phyloP scores from a whole-genome alignment of 1,139 yeast species.

The Pichiaceae sp. region DNA sequence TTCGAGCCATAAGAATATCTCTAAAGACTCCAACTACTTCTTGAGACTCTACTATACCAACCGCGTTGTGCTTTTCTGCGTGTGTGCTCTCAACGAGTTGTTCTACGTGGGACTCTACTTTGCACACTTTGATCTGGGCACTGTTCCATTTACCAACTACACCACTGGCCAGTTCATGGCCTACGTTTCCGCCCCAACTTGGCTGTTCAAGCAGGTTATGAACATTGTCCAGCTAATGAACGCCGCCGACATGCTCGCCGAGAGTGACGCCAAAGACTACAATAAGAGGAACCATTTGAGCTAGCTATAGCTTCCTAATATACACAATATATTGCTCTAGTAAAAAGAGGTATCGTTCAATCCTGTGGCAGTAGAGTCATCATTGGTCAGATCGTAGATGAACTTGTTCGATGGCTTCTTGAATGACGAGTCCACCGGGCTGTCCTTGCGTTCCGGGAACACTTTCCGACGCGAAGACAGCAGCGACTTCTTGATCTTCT shows the following conservation, averaged over 20 bases:
- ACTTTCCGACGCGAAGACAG: slow-evolving; percentile 5
- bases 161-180: slow-evolving; percentile 65
- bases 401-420: slow-evolving; percentile 13
- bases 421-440: slow-evolving; percentile 4
- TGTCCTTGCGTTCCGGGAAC: background rate
- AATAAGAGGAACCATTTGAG: slow-evolving; percentile 17
- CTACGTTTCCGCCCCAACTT: slow-evolving; percentile 68
- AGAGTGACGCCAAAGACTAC: slow-evolving; percentile 62
- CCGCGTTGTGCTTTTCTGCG: slow-evolving; percentile 71
- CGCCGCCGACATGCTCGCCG: slow-evolving; percentile 79
- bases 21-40: slow-evolving; percentile 59
- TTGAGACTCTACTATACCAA: slow-evolving; percentile 82
- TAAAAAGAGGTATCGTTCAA: slow-evolving; percentile 1
- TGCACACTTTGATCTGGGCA: slow-evolving; percentile 48
- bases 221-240: slow-evolving; percentile 81
- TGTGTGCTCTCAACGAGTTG: slow-evolving; percentile 88
- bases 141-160: slow-evolving; percentile 29
- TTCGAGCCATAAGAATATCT: slow-evolving; percentile 77
- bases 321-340: background rate
- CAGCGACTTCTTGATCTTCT: slow-evolving; percentile 9
- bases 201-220: slow-evolving; percentile 86
- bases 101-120: slow-evolving; percentile 88
- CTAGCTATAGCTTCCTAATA: slow-evolving; percentile 3
- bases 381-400: slow-evolving; percentile 11
- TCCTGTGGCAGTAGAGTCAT: slow-evolving; percentile 1